These are phyloP conservation scores for Ophiostoma montium DNA, from an alignment of 2,329 filamentous ascomycete species.

Conservation along the genomic window DNA sequence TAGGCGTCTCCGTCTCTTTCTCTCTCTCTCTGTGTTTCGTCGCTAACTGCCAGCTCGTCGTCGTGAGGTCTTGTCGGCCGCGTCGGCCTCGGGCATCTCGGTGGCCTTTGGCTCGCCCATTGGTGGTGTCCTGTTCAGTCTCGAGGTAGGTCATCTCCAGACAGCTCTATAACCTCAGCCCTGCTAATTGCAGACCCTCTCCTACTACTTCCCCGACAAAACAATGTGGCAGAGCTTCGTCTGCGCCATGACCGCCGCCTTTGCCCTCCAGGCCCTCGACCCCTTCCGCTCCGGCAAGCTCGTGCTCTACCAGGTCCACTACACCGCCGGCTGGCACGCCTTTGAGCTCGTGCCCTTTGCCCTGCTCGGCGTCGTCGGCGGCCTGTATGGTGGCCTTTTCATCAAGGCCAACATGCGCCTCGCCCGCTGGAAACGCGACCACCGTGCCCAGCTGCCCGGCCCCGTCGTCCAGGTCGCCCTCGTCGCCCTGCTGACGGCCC, in stretches of 20 bases:
- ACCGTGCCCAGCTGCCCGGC: constrained; percentile 44
- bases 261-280: constrained; percentile 82
- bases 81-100: constrained; percentile 81
- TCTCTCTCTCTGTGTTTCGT: not conserved
- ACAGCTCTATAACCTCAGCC: too few relatives aligned
- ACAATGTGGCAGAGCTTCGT: constrained; percentile 99
- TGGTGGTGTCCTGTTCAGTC: constrained; percentile 83
- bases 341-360: constrained; percentile 87
- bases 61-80: constrained; percentile 82
- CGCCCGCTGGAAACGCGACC: constrained; percentile 62
- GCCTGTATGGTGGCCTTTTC: constrained; percentile 88
- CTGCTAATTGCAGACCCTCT: constrained; percentile 51
- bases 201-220: constrained; percentile 96
- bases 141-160: constrained; percentile 67
- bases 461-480: constrained; percentile 67
- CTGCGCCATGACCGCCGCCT: constrained; percentile 95
- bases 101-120: constrained; percentile 91
- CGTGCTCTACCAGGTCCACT: constrained; percentile 90
- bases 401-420: constrained; percentile 89
- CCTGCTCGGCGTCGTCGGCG: constrained; percentile 74
- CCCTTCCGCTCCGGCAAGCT: constrained; percentile 92
- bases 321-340: constrained; percentile 80
- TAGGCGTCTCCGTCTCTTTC: not conserved
- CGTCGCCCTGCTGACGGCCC: constrained; percentile 68
- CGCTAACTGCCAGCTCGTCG: constrained; percentile 40